Evolutionary conservation across 2,329 filamentous ascomycete species (phyloP), one percentile per base, ranked within the genome.

Genomic region (Biscogniauxia mediterranea): DNA sequence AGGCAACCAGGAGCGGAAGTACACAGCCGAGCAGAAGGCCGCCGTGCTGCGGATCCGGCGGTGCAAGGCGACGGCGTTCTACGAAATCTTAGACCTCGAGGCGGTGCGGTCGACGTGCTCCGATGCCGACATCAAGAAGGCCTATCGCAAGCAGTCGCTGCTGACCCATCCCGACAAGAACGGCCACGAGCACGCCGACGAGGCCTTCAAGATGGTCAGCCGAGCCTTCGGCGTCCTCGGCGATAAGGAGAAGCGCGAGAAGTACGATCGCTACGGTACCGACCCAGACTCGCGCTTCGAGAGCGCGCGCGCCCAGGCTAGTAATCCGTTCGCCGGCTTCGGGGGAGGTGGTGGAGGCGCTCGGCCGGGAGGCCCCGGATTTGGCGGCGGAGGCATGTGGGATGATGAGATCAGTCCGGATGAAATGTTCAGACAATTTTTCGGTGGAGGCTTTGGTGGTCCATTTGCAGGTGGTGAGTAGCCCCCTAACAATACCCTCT

Each of bases 91-190:
- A 32, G 88, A 88, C 21, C 78, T 97, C 55, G 87, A 89, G 64
- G 78, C 80, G 55, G 80, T 89, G 49, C 83, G 84, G 69, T 79
- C 83, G 60, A 85, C 87, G 20, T 89, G 86, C 71, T 87, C 87
- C 55, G 94, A 98, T 69, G 77, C 82, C 64, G 94, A 98, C 72
- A 93, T 99, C 74, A 99, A 98, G 78, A 98, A 98, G 81, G 94
- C 95, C 6, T 99, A 99, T 79, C 87, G 94, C 73, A 98, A 97
- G 79, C 84, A 96, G 75, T 95, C 91, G 74, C 81, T 99, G 71
- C 83, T 98, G 73, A 99, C 95, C 62, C 95, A 99, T 81, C 95
- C 95, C 65, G 95, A 99, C 82, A 99, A 99, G 82, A 99, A 99
- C 83, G 93, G 93, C 56, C 93, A 97, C 75, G 89, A 94, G 46